Evolutionary conservation across 768 basidiomycete genomes (phyloP).

Genomic region (Tricholoma furcatifolium): DNA sequence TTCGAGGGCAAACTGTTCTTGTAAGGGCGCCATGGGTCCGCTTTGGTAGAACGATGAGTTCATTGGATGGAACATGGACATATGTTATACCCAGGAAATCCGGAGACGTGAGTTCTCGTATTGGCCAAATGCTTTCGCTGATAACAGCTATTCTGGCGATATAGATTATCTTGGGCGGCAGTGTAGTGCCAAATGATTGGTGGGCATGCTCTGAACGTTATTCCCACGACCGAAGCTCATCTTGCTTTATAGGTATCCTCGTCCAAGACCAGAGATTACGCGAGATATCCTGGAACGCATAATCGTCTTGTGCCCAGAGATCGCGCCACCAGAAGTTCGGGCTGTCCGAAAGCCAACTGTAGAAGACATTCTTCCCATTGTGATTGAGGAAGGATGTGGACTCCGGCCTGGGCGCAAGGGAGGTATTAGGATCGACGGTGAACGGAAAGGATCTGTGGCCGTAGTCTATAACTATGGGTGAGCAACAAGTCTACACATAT

Average conservation of each 20-base stretch:
- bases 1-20: constrained; percentile 78
- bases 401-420: constrained; percentile 53
- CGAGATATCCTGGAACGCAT: constrained; percentile 50
- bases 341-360: constrained; percentile 39
- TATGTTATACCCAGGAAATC: constrained; percentile 59
- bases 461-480: constrained; percentile 68
- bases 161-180: constrained; percentile 60
- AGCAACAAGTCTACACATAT: constrained; percentile 19
- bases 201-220: constrained; percentile 14
- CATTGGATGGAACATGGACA: constrained; percentile 42
- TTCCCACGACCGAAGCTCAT: background rate
- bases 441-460: constrained; percentile 37
- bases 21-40: constrained; percentile 63
- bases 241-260: constrained; percentile 47
- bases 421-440: constrained; percentile 53
- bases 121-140: background rate
- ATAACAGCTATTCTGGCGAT: background rate
- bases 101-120: constrained; percentile 40
- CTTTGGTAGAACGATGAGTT: constrained; percentile 46
- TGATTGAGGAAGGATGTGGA: constrained; percentile 57
- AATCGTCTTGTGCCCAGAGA: constrained; percentile 47
- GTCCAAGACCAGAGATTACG: constrained; percentile 57
- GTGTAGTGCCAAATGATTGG: constrained; percentile 61
- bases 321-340: constrained; percentile 46
- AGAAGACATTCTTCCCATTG: constrained; percentile 47